Evolutionary conservation across 139 green algal species (phyloP), one percentile per base, ranked within the genome.

Genomic region (Coelastrella sp.): DNA sequence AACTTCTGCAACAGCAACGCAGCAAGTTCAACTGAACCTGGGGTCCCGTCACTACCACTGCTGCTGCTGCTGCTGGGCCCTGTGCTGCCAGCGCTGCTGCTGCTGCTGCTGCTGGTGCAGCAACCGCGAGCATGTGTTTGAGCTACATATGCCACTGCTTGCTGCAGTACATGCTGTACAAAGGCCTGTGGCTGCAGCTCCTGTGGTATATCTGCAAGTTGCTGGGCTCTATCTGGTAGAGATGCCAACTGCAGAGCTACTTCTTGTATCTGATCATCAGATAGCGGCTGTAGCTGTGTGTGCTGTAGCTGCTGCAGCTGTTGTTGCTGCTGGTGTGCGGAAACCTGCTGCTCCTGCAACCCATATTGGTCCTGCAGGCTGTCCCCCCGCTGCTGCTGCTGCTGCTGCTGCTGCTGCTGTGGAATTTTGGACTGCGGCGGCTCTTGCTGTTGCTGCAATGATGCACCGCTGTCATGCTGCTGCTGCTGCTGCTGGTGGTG

Each of bases 141-240:
- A 47, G 88, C 19, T 93, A 16, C 77, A 92, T 16, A 89, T 88
- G 80, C 93, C 77, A 87, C 87, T 23, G 7, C 73, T 66, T 14
- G 87, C 79, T 93, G 61, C 60, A 85, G 54, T 23, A 88, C 59
- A 3, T 73, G 80, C 73, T 58, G 57, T 89, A 87, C 22, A 3
- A 57, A 86, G 56, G 6, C 23, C 5, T 8, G 47, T 0, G 57
- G 59, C 20, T 47, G 14, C 5, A 14, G 66, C 16, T 7, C 59
- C 57, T 59, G 58, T 17, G n/a, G 90, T 22, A 78, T 22, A 74
- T 74, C 73, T 59, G 74, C 71, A 75, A 89, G 71, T 61, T 60
- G 20, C 74, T 87, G 85, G 11, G 54, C 66, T 13, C 59, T 4
- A 8, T 88, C 60, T 61, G 85, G 78, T 73, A 74, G 8, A 10